Percentiles rank a stretch among this genome's conserved stretches.
Conservation (phyloP, 495 filamentous ascomycete species). For the Pyrenula massariospora region DNA sequence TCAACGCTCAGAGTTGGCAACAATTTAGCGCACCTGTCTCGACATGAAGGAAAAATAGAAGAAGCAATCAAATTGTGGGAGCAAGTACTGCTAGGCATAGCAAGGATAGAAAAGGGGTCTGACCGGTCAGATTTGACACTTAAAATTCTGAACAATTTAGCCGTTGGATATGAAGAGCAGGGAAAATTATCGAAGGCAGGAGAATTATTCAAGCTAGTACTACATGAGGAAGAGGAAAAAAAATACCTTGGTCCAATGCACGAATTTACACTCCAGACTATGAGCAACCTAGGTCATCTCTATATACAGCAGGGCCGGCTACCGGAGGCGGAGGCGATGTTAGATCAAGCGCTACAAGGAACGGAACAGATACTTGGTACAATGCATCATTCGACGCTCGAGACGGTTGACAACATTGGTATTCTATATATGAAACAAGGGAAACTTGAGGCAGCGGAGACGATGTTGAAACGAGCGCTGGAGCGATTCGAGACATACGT, state of each 20-base stretch:
- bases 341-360: constrained; percentile 16
- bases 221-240: constrained; percentile 14
- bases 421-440: too few species aligned
- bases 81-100: constrained; percentile 19
- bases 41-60: constrained; percentile 8
- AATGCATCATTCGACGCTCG: constrained; percentile 14
- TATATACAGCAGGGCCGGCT: constrained; percentile 7
- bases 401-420: too few species aligned
- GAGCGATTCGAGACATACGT: not conserved
- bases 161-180: constrained; percentile 8
- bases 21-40: constrained; percentile 9
- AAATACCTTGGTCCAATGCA: constrained; percentile 15
- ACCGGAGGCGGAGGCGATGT: constrained; percentile 13
- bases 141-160: constrained; percentile 15
- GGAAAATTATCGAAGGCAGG: constrained; percentile 16
- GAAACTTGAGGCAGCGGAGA: not conserved
- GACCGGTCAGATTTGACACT: constrained; percentile 21
- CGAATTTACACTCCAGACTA: constrained; percentile 9
- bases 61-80: constrained; percentile 18
- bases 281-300: constrained; percentile 8
- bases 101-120: constrained; percentile 20
- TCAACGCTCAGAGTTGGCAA: constrained; percentile 13
- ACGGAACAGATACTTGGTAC: constrained; percentile 15
- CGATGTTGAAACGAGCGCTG: not conserved
- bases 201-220: constrained; percentile 17